Conservation (phyloP, 2,329 filamentous ascomycete species). For the Curvularia spicifera region DNA sequence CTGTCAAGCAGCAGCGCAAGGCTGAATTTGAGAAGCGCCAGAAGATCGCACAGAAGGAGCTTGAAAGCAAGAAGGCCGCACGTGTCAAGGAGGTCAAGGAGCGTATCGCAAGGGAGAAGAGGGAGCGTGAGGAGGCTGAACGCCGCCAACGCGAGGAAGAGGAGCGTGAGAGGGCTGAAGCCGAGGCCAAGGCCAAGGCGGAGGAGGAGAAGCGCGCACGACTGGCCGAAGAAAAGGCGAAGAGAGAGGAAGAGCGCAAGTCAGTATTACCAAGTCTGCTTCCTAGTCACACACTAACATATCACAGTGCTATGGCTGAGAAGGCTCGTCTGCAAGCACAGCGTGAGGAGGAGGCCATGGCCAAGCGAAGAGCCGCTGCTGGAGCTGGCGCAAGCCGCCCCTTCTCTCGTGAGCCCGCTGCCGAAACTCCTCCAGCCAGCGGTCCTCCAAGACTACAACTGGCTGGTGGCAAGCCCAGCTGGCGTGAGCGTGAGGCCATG, state of each 20-base stretch:
- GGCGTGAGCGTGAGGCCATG: conserved; percentile 74
- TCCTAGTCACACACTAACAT: conserved; percentile 41
- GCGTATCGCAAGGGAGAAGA: conserved; percentile 79
- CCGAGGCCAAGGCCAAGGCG: conserved; percentile 79
- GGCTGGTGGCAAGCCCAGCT: conserved; percentile 67
- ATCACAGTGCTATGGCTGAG: conserved; percentile 65
- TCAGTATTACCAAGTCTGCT: conserved; percentile 49
- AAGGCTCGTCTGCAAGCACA: conserved; percentile 71
- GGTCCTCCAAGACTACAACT: conserved; percentile 69
- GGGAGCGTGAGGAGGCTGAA: conserved; percentile 84
- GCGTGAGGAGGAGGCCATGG: conserved; percentile 87
- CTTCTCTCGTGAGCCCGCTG: conserved; percentile 48
- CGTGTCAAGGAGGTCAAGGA: conserved; percentile 90
- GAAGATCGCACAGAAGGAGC: conserved; percentile 87
- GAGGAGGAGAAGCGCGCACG: conserved; percentile 81
- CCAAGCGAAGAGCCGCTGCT: conserved; percentile 63
- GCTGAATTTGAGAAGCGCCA: conserved; percentile 96
- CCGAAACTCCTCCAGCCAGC: conserved; percentile 47
- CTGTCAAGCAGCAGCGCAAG: conserved; percentile 83
- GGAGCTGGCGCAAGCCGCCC: conserved; percentile 38
- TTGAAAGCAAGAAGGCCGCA: conserved; percentile 87
- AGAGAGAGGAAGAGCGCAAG: conserved; percentile 65
- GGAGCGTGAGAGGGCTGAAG: conserved; percentile 79
- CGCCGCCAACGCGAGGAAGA: conserved; percentile 80
- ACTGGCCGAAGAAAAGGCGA: conserved; percentile 72